These are phyloP conservation scores for Starmerella gropengiesseri DNA, from an alignment of 805 yeast species.

Conservation along the genomic window DNA sequence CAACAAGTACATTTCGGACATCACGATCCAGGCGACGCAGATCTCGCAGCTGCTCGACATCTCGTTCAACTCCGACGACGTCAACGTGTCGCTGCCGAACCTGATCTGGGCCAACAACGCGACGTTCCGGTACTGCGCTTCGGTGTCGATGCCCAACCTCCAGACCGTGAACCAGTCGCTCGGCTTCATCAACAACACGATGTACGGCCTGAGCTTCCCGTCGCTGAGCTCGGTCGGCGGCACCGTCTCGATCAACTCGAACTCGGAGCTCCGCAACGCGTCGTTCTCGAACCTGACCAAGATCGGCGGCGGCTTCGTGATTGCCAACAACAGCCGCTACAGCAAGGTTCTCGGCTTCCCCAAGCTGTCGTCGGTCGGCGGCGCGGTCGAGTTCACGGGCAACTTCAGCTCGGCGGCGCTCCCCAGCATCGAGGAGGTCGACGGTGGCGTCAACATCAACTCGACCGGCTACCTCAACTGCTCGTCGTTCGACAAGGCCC, in stretches of 20 bases:
- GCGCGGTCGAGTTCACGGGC: constrained; percentile 79
- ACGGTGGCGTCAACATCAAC: constrained; percentile 84
- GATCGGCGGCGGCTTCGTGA: constrained; percentile 87
- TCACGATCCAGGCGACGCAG: constrained; percentile 58
- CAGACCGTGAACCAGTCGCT: constrained; percentile 67
- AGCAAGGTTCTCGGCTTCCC: constrained; percentile 61
- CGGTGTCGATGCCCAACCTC: constrained; percentile 60
- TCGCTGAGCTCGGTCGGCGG: constrained; percentile 59
- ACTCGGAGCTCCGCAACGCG: constrained; percentile 57
- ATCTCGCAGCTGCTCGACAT: constrained; percentile 68
- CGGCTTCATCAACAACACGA: constrained; percentile 63
- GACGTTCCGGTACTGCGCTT: constrained; percentile 67
- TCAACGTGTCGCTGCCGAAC: constrained; percentile 42
- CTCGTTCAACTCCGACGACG: constrained; percentile 74
- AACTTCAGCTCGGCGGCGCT: constrained; percentile 69
- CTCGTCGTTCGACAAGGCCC: constrained; percentile 56
- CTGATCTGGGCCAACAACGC: constrained; percentile 81
- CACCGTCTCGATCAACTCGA: constrained; percentile 63
- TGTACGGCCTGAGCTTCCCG: constrained; percentile 34
- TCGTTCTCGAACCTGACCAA: constrained; percentile 59
- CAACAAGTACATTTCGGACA: constrained; percentile 59
- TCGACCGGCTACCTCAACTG: constrained; percentile 63
- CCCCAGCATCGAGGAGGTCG: constrained; percentile 60
- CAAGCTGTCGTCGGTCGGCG: constrained; percentile 61
- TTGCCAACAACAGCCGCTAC: constrained; percentile 75